Conservation (phyloP, 2,329 filamentous ascomycete genomes). For the Trichoderma semiorbis region DNA sequence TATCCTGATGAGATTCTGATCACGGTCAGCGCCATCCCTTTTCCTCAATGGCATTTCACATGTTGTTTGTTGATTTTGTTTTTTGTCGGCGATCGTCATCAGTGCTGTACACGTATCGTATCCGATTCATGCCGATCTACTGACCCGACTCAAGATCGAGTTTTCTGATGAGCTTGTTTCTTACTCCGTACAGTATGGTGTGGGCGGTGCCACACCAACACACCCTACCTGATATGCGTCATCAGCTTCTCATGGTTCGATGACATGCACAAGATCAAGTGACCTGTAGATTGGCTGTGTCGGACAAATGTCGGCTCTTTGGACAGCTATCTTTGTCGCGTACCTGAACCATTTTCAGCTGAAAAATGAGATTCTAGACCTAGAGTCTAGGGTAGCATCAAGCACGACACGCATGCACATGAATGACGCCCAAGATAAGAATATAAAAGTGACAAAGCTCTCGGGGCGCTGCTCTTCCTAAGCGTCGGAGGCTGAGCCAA, state of each 20-base stretch:
- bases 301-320: neutral
- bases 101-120: neutral
- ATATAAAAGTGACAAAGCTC: neutral
- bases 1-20: neutral
- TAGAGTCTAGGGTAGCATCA: neutral
- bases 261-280: neutral
- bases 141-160: neutral
- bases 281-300: neutral
- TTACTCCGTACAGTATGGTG: neutral
- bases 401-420: neutral
- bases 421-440: neutral
- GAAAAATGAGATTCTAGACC: neutral
- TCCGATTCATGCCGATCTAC: neutral
- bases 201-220: slow-evolving; percentile 5
- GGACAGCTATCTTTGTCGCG: neutral
- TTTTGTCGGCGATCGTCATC: neutral
- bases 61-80: neutral
- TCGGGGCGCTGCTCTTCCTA: too few relatives aligned
- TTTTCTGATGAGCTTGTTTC: neutral
- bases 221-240: neutral
- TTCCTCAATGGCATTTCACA: neutral
- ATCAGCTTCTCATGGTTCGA: neutral
- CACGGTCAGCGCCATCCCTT: too few relatives aligned
- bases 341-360: neutral
- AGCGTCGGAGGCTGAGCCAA: neutral